phyloP scores from a whole-genome alignment of 306 rosid genomes.

The Dryas octopetala region DNA sequence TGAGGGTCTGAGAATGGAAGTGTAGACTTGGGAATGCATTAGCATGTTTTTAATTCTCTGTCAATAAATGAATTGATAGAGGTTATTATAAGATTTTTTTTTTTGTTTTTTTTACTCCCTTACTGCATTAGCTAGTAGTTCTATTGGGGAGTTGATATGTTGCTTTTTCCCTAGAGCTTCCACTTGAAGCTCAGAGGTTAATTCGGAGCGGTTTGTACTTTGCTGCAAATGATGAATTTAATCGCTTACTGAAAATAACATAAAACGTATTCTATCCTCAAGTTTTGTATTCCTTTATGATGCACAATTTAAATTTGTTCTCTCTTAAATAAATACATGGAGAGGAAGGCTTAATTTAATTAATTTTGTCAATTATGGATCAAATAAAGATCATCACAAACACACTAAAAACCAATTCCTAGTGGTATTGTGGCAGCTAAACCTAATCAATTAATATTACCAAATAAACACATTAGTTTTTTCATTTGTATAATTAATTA shows the following conservation, averaged over 20 bases:
- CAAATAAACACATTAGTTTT: no score
- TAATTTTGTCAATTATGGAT: no score
- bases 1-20: background rate
- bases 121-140: background rate
- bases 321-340: no score
- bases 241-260: background rate
- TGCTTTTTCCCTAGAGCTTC: background rate
- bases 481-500: no score
- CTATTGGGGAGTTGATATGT: background rate
- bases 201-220: background rate
- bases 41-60: background rate
- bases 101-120: background rate
- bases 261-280: background rate
- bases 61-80: constrained; percentile 3
- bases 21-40: background rate
- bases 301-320: background rate
- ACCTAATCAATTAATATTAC: no score
- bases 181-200: background rate
- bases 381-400: no score
- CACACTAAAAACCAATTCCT: no score
- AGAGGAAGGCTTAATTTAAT: no score
- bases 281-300: background rate
- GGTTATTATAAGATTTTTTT: no score
- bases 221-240: background rate
- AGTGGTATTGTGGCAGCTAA: no score